Evolutionary conservation across 2,329 filamentous ascomycete genomes (phyloP).

Genomic region (Harringtonia aguacate): DNA sequence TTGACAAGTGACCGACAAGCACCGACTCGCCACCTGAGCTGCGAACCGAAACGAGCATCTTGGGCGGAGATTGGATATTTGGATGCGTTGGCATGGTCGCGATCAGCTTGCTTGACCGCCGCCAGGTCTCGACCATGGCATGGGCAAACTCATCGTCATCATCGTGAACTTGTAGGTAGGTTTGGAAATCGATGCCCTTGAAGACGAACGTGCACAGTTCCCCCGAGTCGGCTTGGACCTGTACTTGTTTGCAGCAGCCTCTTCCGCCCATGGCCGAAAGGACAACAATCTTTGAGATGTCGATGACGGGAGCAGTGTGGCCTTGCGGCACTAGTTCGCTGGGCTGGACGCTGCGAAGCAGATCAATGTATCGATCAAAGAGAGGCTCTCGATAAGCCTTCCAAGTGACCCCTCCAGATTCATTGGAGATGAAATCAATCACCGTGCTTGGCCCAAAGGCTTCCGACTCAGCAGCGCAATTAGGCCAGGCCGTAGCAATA

Average conservation of each 20-base stretch:
- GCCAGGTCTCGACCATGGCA: not conserved
- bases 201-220: not conserved
- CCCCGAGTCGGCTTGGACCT: not conserved
- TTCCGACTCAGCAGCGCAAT: not conserved
- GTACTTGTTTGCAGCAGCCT: slow-evolving; percentile 1
- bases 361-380: not conserved
- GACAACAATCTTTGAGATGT: not conserved
- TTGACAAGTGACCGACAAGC: slow-evolving; percentile 12
- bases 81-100: slow-evolving; percentile 10
- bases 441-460: not conserved
- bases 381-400: not conserved
- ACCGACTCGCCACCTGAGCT: not conserved
- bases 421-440: not conserved
- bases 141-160: not conserved
- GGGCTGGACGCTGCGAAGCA: not conserved
- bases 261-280: not conserved
- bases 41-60: slow-evolving; percentile 2
- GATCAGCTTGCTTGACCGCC: not conserved
- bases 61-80: slow-evolving; percentile 13
- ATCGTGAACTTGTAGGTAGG: slow-evolving; percentile 1
- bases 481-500: slow-evolving; percentile 1
- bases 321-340: not conserved
- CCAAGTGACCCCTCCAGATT: not conserved
- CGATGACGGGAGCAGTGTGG: not conserved
- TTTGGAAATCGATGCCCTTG: slow-evolving; percentile 3